Conservation (phyloP, 208 protist species). For the Naegleria fowleri region DNA sequence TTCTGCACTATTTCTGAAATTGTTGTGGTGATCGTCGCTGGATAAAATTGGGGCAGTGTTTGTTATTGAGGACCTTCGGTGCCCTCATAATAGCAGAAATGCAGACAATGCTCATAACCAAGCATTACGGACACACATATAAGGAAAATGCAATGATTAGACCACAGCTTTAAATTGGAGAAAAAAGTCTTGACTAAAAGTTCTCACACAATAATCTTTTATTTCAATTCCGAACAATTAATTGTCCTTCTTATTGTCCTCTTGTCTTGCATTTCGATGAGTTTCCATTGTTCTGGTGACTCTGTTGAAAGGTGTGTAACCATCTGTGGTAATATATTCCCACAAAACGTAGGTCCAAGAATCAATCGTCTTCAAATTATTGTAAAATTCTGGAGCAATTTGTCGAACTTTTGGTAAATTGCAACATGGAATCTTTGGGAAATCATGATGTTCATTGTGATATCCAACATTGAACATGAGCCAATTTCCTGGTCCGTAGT, state of each 20-base stretch:
- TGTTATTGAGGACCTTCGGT: too few species aligned
- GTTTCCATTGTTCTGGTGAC: neutral
- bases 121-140: too few species aligned
- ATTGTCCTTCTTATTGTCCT: neutral
- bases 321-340: constrained; percentile 56
- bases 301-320: neutral
- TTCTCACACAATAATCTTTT: too few species aligned
- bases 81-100: too few species aligned
- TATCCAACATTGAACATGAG: constrained; percentile 86
- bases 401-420: constrained; percentile 65
- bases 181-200: too few species aligned
- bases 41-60: too few species aligned
- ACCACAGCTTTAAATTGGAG: too few species aligned
- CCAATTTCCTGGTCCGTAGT: constrained; percentile 86
- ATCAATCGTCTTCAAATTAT: constrained; percentile 61
- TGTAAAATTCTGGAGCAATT: constrained; percentile 87
- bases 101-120: too few species aligned
- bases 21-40: too few species aligned
- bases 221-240: neutral
- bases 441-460: constrained; percentile 95
- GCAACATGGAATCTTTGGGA: constrained; percentile 83
- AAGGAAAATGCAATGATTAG: too few species aligned
- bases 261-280: neutral
- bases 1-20: too few species aligned
- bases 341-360: constrained; percentile 69